Percentiles rank a stretch among this genome's conserved stretches.
Evolutionary conservation across 805 yeast genomes (phyloP).

Genomic region (Candida taoyuanica): DNA sequence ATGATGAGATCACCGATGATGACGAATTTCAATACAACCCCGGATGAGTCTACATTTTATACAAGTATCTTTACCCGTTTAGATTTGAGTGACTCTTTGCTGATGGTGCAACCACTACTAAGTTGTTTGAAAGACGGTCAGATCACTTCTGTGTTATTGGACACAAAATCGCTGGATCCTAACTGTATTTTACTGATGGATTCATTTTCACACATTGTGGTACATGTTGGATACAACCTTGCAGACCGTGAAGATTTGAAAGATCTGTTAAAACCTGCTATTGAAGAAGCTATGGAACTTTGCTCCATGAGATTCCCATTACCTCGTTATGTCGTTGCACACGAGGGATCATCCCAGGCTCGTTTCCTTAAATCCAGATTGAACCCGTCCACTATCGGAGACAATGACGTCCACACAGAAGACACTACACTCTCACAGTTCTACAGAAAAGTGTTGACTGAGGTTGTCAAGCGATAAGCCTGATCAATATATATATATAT

Average conservation of each 20-base stretch:
- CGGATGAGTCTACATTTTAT: conserved; percentile 95
- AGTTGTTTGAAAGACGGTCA: conserved; percentile 75
- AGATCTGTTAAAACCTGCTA: conserved; percentile 75
- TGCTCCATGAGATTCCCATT: conserved; percentile 89
- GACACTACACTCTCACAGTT: conserved; percentile 15
- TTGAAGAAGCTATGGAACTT: conserved; percentile 82
- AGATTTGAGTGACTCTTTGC: conserved; percentile 83
- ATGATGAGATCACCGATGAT: conserved; percentile 89
- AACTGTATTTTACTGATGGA: conserved; percentile 82
- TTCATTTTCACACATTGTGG: conserved; percentile 91
- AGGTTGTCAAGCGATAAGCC: conserved; percentile 5
- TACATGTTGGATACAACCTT: conserved; percentile 86
- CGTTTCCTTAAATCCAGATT: conserved; percentile 88
- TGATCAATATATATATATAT: not conserved
- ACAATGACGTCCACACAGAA: conserved; percentile 12
- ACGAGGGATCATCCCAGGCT: conserved; percentile 96
- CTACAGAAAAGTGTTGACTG: conserved; percentile 6
- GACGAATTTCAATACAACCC: conserved; percentile 92
- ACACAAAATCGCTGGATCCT: conserved; percentile 82
- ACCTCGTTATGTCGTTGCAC: conserved; percentile 92
- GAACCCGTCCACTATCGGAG: conserved; percentile 49
- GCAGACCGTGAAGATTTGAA: conserved; percentile 83
- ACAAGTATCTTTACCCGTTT: conserved; percentile 82
- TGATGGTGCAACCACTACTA: conserved; percentile 95
- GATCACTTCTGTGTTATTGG: conserved; percentile 87